phyloP scores from a whole-genome alignment of 2,329 filamentous ascomycete genomes.

The Cytospora paraplurivora region DNA sequence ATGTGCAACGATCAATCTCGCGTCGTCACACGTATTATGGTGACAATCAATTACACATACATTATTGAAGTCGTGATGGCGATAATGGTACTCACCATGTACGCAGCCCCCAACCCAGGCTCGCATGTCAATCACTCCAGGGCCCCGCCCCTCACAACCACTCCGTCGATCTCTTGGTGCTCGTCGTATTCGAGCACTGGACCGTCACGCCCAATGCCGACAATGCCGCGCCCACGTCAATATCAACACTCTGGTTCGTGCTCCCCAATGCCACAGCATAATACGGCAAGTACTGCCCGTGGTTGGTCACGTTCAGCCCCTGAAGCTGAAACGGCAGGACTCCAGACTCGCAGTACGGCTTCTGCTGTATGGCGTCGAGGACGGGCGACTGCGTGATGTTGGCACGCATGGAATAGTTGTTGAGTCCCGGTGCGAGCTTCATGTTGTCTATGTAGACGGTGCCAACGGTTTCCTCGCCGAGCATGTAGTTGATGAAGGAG shows the following conservation, averaged over 20 bases:
- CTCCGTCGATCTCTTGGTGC: neutral
- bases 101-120: neutral
- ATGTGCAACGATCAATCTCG: constrained; percentile 44
- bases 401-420: constrained; percentile 57
- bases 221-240: constrained; percentile 53
- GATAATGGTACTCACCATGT: too few relatives aligned
- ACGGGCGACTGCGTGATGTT: constrained; percentile 54
- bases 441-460: constrained; percentile 60
- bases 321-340: constrained; percentile 57
- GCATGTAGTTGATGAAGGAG: constrained; percentile 60
- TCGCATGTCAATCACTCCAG: neutral
- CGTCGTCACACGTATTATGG: neutral
- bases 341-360: constrained; percentile 56
- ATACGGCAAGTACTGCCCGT: constrained; percentile 57
- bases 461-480: constrained; percentile 52
- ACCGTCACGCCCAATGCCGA: constrained; percentile 25
- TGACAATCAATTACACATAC: neutral
- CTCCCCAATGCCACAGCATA: constrained; percentile 56
- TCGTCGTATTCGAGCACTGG: constrained; percentile 19
- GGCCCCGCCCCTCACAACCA: neutral
- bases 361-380: constrained; percentile 44
- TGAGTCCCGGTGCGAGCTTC: constrained; percentile 59
- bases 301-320: constrained; percentile 54
- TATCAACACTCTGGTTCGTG: constrained; percentile 52
- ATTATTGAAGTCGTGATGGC: neutral